These are phyloP conservation scores for Penicillium sclerotigenum DNA, from an alignment of 2,329 filamentous ascomycete species.

Conservation along the genomic window DNA sequence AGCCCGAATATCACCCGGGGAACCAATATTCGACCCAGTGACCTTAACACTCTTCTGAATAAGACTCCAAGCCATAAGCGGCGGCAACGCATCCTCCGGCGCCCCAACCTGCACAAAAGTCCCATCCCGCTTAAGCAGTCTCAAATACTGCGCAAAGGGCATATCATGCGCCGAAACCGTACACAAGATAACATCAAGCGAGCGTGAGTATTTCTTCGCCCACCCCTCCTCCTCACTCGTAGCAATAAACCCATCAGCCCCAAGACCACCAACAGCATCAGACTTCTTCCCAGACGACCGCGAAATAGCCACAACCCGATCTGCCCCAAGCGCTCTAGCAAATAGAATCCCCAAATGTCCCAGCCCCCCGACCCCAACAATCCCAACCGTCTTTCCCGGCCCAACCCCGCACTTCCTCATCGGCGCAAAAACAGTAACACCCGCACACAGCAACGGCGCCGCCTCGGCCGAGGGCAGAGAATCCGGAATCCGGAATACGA, in stretches of 20 bases:
- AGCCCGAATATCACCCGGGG: slow-evolving; percentile 41
- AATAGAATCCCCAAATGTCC: slow-evolving; percentile 72
- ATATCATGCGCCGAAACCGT: slow-evolving; percentile 60
- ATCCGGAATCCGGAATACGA: slow-evolving; percentile 58
- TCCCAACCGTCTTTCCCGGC: slow-evolving; percentile 66
- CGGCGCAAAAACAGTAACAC: slow-evolving; percentile 70
- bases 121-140: slow-evolving; percentile 58
- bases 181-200: slow-evolving; percentile 56
- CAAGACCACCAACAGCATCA: slow-evolving; percentile 52
- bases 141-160: slow-evolving; percentile 61
- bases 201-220: slow-evolving; percentile 47
- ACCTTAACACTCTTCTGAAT: slow-evolving; percentile 56
- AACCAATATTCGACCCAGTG: slow-evolving; percentile 48
- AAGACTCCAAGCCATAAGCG: slow-evolving; percentile 56
- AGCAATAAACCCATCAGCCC: slow-evolving; percentile 56
- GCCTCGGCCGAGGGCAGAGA: slow-evolving; percentile 49
- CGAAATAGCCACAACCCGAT: slow-evolving; percentile 58
- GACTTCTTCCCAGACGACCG: slow-evolving; percentile 49
- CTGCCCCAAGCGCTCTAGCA: slow-evolving; percentile 66
- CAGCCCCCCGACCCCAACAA: slow-evolving; percentile 70
- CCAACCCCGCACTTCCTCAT: slow-evolving; percentile 65
- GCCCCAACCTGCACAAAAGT: slow-evolving; percentile 65
- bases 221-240: slow-evolving; percentile 57
- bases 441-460: slow-evolving; percentile 73
- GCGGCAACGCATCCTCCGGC: slow-evolving; percentile 57